These are phyloP conservation scores for Cordyceps javanica DNA, from an alignment of 2,329 filamentous ascomycete genomes.

Conservation along the genomic window DNA sequence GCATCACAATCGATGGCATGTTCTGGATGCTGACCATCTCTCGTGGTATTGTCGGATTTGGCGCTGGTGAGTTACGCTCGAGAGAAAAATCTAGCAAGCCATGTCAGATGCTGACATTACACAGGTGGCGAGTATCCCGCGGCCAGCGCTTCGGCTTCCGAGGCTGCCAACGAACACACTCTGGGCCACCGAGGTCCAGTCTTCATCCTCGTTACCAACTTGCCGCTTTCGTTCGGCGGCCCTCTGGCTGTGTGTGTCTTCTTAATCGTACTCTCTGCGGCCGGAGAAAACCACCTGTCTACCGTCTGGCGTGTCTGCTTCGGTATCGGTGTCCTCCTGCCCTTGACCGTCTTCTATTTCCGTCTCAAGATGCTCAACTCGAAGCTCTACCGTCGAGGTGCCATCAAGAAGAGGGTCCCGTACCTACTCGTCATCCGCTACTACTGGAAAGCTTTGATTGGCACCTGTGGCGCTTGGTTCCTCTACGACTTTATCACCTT, in stretches of 20 bases:
- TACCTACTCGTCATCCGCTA: constrained; percentile 43
- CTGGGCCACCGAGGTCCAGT: constrained; percentile 32
- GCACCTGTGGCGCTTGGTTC: constrained; percentile 51
- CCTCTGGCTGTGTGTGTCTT: constrained; percentile 37
- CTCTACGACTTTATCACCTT: constrained; percentile 45
- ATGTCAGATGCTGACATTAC: not conserved
- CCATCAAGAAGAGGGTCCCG: constrained; percentile 45
- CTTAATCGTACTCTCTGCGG: constrained; percentile 37
- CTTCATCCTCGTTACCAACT: constrained; percentile 41
- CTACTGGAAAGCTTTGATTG: constrained; percentile 49
- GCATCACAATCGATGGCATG: constrained; percentile 40
- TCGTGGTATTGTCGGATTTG: constrained; percentile 43
- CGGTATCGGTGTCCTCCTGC: constrained; percentile 41
- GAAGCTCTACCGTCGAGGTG: constrained; percentile 44
- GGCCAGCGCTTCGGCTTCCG: constrained; percentile 38
- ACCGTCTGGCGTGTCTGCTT: constrained; percentile 45
- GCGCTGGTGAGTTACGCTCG: constrained; percentile 22
- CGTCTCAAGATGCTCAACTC: constrained; percentile 47
- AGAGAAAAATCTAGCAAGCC: not conserved
- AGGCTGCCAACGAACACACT: constrained; percentile 41
- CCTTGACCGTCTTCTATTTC: constrained; percentile 50
- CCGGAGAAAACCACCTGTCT: constrained; percentile 27
- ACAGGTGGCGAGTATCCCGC: constrained; percentile 39
- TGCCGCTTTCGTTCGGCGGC: constrained; percentile 27
- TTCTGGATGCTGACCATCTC: constrained; percentile 47